Evolutionary conservation across 768 basidiomycete genomes (phyloP).

Genomic region (Hericium erinaceus): DNA sequence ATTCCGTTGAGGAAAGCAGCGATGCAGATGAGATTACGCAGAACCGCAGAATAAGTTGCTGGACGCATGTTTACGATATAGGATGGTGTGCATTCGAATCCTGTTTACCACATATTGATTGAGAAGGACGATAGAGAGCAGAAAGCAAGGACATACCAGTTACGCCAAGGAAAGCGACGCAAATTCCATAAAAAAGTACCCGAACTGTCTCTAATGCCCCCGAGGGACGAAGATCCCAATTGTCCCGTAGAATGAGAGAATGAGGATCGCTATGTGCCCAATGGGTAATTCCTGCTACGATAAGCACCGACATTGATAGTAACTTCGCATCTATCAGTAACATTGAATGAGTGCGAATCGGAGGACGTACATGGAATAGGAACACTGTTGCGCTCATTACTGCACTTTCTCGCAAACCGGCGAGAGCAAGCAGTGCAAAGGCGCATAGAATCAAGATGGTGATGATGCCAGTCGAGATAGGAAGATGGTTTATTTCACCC

Average conservation of each 20-base stretch:
- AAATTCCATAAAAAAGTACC: slow-evolving; percentile 12
- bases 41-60: slow-evolving; percentile 9
- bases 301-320: slow-evolving; percentile 7
- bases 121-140: not conserved
- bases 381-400: slow-evolving; percentile 8
- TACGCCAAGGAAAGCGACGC: slow-evolving; percentile 14
- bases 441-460: slow-evolving; percentile 9
- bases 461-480: slow-evolving; percentile 5
- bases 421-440: slow-evolving; percentile 9
- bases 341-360: not conserved
- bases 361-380: slow-evolving; percentile 10
- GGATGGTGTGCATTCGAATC: slow-evolving; percentile 14
- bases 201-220: slow-evolving; percentile 4
- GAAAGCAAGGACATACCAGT: slow-evolving; percentile 6
- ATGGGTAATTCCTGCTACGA: slow-evolving; percentile 4
- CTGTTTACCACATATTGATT: not conserved
- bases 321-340: not conserved
- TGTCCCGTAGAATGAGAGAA: slow-evolving; percentile 7
- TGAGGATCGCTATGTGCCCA: slow-evolving; percentile 12
- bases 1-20: slow-evolving; percentile 9
- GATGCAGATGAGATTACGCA: slow-evolving; percentile 11
- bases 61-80: slow-evolving; percentile 11
- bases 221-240: slow-evolving; percentile 10
- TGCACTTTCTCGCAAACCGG: slow-evolving; percentile 12
- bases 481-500: slow-evolving; percentile 9